These are phyloP conservation scores for Russula earlei DNA, from an alignment of 768 basidiomycete genomes.

Conservation along the genomic window DNA sequence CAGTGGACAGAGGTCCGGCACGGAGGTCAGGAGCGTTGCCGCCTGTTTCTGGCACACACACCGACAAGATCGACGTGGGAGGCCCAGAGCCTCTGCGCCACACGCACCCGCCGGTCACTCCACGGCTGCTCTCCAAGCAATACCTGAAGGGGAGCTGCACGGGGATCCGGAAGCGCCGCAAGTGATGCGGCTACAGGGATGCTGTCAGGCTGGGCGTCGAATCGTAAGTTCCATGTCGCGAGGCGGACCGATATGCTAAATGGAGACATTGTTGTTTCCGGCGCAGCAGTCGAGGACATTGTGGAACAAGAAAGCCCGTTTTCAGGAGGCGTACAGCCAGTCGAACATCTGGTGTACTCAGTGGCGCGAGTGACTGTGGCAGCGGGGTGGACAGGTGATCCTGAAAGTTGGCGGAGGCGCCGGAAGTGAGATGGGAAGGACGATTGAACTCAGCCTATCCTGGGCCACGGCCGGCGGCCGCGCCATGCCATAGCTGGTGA, in stretches of 20 bases:
- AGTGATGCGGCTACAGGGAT: conserved; percentile 41
- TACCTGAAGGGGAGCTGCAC: conserved; percentile 28
- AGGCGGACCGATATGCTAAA: conserved; percentile 19
- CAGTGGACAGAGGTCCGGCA: neutral
- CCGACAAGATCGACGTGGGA: conserved; percentile 35
- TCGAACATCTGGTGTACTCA: neutral
- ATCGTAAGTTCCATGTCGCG: conserved; percentile 45
- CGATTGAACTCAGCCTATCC: neutral
- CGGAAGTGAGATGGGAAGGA: neutral
- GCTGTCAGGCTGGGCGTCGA: conserved; percentile 42
- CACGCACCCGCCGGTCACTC: conserved; percentile 41
- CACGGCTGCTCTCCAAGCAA: conserved; percentile 41
- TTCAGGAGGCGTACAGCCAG: neutral
- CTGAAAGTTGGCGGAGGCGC: conserved; percentile 6
- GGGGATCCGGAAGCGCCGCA: conserved; percentile 34
- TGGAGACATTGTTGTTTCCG: neutral
- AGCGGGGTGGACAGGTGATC: conserved; percentile 2
- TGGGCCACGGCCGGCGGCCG: neutral
- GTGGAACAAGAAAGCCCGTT: too few relatives aligned
- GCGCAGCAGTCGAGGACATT: too few relatives aligned
- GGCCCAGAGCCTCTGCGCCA: conserved; percentile 37
- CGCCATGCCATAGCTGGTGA: neutral
- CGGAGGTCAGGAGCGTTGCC: neutral
- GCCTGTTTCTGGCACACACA: conserved; percentile 17
- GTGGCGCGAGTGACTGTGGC: neutral